Percentiles rank a stretch among this genome's conserved stretches.
Evolutionary conservation across 306 rosid species (phyloP).

Genomic region (Prunus padus): DNA sequence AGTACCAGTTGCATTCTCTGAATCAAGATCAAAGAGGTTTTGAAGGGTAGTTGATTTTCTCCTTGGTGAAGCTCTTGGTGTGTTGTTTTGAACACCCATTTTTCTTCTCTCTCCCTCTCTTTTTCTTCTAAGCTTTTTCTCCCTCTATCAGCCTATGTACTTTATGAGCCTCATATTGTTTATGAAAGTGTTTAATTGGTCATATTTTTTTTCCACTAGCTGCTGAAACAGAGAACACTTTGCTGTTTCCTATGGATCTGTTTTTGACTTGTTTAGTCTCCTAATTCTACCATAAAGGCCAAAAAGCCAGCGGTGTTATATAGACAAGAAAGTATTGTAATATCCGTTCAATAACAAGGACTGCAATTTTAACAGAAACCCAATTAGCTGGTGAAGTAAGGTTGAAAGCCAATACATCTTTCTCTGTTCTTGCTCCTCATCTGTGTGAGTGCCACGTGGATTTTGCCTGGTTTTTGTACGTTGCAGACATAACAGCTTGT

Average conservation of each 20-base stretch:
- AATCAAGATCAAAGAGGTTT: constrained; percentile 46
- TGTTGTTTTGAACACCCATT: constrained; percentile 41
- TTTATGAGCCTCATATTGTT: neutral
- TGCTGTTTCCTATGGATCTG: neutral
- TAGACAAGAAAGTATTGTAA: constrained; percentile 46
- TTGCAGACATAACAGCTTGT: constrained; percentile 27
- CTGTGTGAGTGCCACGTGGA: constrained; percentile 40
- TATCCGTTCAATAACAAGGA: constrained; percentile 27
- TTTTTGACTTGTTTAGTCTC: neutral
- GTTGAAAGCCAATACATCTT: constrained; percentile 22
- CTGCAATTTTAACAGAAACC: constrained; percentile 4
- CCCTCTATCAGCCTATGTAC: neutral
- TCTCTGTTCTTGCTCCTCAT: constrained; percentile 28
- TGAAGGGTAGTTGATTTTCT: constrained; percentile 43
- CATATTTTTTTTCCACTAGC: constrained; percentile 11
- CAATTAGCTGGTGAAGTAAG: constrained; percentile 19
- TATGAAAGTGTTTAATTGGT: constrained; percentile 13
- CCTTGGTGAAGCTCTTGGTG: constrained; percentile 14
- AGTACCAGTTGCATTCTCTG: constrained; percentile 3
- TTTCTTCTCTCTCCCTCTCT: neutral
- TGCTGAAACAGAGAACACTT: constrained; percentile 11
- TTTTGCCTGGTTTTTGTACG: constrained; percentile 7
- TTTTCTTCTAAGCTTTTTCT: neutral
- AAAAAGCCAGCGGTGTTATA: constrained; percentile 39
- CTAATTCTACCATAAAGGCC: constrained; percentile 18